phyloP scores from a whole-genome alignment of 441 rosid genomes.

The Pelargonium cotyledonis region DNA sequence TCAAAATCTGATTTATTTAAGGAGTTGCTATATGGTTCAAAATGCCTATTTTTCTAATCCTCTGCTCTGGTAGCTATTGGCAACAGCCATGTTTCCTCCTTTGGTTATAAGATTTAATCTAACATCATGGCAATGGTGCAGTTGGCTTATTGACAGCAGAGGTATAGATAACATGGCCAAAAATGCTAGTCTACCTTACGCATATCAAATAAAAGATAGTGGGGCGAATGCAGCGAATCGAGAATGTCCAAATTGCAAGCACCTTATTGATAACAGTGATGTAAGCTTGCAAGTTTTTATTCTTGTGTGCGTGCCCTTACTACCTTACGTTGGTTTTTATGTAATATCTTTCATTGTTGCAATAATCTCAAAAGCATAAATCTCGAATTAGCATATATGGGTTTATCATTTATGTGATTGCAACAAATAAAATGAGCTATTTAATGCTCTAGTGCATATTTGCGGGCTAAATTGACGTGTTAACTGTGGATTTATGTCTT shows the following conservation, averaged over 20 bases:
- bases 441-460: too few relatives aligned
- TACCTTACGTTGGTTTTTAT: too few relatives aligned
- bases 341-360: background rate
- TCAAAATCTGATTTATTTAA: too few relatives aligned
- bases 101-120: background rate
- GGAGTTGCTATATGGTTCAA: too few relatives aligned
- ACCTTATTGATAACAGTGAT: conserved; percentile 63
- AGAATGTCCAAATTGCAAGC: conserved; percentile 71
- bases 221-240: conserved; percentile 64
- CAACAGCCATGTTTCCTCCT: too few relatives aligned
- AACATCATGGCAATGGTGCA: conserved; percentile 20
- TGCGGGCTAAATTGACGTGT: too few relatives aligned
- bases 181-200: conserved; percentile 41
- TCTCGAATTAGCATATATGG: too few relatives aligned
- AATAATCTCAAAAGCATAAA: too few relatives aligned
- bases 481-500: background rate
- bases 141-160: conserved; percentile 68
- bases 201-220: conserved; percentile 47
- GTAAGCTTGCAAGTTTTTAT: conserved; percentile 35
- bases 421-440: too few relatives aligned
- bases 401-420: too few relatives aligned
- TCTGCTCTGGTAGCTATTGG: background rate
- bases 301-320: background rate
- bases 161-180: conserved; percentile 71
- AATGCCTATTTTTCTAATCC: background rate